These are phyloP conservation scores for Lasiosphaeria ovina DNA, from an alignment of 495 filamentous ascomycete genomes.

Conservation along the genomic window DNA sequence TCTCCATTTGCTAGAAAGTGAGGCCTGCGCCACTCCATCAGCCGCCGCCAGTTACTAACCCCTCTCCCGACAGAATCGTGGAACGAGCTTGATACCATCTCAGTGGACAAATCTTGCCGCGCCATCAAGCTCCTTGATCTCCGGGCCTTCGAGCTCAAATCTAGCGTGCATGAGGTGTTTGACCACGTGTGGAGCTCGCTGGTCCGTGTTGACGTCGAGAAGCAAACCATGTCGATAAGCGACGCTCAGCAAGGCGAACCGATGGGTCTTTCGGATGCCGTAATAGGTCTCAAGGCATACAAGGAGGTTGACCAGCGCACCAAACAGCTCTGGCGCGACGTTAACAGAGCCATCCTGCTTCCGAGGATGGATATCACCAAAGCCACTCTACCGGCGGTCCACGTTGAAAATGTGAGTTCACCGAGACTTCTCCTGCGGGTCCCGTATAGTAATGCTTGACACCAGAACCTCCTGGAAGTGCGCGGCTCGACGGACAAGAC, in stretches of 20 bases:
- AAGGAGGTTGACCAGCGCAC: conserved; percentile 53
- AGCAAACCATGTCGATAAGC: conserved; percentile 48
- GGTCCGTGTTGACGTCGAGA: conserved; percentile 53
- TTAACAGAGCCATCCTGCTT: conserved; percentile 48
- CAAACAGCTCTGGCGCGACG: conserved; percentile 47
- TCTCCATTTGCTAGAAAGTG: conserved; percentile 51
- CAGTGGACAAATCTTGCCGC: conserved; percentile 45
- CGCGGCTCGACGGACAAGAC: conserved; percentile 37
- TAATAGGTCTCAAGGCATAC: conserved; percentile 49
- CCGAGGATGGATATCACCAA: conserved; percentile 46
- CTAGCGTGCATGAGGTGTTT: conserved; percentile 57
- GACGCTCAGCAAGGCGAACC: conserved; percentile 44
- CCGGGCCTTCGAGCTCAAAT: conserved; percentile 52
- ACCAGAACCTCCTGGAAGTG: conserved; percentile 32
- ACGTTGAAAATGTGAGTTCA: conserved; percentile 40
- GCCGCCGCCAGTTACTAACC: conserved; percentile 8
- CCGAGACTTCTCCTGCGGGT: neutral
- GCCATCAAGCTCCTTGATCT: conserved; percentile 48
- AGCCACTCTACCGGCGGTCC: conserved; percentile 31
- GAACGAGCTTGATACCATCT: conserved; percentile 42
- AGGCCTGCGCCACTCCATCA: conserved; percentile 7
- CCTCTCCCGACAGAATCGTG: conserved; percentile 39
- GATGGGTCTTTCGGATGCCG: conserved; percentile 46
- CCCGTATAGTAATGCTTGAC: conserved; percentile 21
- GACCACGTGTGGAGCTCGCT: conserved; percentile 55